phyloP scores from a whole-genome alignment of 83 land plant genomes.

The Thuja plicata region DNA sequence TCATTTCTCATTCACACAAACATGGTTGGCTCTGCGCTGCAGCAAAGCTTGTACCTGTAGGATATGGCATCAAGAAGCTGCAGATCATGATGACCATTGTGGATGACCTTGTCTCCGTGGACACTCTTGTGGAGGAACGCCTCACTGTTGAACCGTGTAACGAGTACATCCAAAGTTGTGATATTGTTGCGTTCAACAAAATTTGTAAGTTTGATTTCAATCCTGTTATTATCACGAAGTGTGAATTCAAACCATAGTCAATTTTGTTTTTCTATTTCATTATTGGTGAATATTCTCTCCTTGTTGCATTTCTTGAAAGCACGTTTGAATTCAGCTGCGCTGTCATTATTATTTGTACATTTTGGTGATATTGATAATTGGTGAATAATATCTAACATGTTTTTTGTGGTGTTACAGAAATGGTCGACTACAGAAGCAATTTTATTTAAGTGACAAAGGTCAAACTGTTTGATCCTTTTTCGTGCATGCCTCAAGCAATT shows the following conservation, averaged over 20 bases:
- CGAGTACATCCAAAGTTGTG: conserved; percentile 73
- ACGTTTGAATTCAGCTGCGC: background rate
- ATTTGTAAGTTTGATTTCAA: conserved; percentile 34
- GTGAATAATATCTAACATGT: background rate
- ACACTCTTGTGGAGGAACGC: conserved; percentile 51
- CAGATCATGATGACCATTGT: conserved; percentile 75
- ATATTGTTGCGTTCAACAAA: conserved; percentile 75
- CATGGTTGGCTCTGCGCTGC: conserved; percentile 17
- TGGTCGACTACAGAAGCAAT: background rate
- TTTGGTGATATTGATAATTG: background rate
- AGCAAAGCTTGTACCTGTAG: conserved; percentile 62
- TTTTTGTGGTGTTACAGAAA: background rate
- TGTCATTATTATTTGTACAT: background rate
- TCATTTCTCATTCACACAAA: background rate
- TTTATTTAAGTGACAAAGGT: background rate
- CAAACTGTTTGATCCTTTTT: background rate
- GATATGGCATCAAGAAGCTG: conserved; percentile 65
- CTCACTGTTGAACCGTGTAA: conserved; percentile 49
- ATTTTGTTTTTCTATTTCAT: background rate
- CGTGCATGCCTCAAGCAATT: background rate
- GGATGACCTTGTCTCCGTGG: conserved; percentile 68
- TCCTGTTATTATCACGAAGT: background rate
- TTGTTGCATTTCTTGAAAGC: too few relatives aligned
- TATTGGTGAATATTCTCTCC: background rate
- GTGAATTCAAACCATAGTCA: background rate